Percentiles rank a stretch among this genome's conserved stretches.
Conservation (phyloP, 2,329 filamentous ascomycete genomes). For the Colletotrichum truncatum region DNA sequence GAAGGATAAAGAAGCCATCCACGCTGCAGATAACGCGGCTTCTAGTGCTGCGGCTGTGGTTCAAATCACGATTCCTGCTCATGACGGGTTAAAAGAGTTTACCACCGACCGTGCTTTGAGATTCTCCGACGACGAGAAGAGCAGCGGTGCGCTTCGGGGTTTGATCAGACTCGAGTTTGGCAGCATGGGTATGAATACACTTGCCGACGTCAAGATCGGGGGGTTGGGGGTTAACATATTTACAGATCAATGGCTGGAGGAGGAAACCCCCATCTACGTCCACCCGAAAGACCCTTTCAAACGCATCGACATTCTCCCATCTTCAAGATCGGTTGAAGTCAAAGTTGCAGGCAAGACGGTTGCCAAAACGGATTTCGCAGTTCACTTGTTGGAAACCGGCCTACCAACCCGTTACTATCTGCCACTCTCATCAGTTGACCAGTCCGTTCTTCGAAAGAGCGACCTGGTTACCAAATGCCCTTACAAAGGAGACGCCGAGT, state of each 20-base stretch:
- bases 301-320: conserved; percentile 68
- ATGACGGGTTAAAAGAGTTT: conserved; percentile 34
- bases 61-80: conserved; percentile 39
- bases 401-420: conserved; percentile 69
- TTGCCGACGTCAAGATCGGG: accelerated
- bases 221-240: neutral
- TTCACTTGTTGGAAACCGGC: conserved; percentile 69
- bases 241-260: conserved; percentile 57
- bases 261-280: conserved; percentile 65
- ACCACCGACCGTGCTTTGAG: conserved; percentile 45
- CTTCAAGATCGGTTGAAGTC: conserved; percentile 61
- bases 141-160: conserved; percentile 41
- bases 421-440: conserved; percentile 59
- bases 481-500: conserved; percentile 73
- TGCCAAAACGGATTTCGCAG: conserved; percentile 52
- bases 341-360: conserved; percentile 55
- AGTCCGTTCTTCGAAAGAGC: conserved; percentile 56
- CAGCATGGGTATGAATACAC: conserved; percentile 40
- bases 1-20: conserved; percentile 38
- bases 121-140: conserved; percentile 48
- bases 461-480: conserved; percentile 66
- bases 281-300: conserved; percentile 76
- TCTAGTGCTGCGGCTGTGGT: conserved; percentile 38
- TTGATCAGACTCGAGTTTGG: conserved; percentile 46
- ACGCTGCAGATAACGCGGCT: conserved; percentile 33